Conservation (phyloP, 148 eudicot species). For the Rhododendron mucronatum region DNA sequence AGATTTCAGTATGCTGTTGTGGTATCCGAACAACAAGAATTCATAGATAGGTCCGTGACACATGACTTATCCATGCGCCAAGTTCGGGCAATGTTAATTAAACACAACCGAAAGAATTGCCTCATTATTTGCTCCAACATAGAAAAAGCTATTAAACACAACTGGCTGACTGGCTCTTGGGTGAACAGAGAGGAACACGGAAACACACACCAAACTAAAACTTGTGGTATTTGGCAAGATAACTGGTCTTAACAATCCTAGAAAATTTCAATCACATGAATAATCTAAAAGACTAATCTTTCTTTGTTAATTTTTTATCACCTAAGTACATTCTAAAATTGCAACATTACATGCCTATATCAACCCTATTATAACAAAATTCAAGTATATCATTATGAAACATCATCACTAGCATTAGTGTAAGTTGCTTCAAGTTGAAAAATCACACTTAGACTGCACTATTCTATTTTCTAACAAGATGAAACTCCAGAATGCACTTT, state of each 20-base stretch:
- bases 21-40: background rate
- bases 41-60: background rate
- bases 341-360: background rate
- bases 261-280: too few relatives aligned
- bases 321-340: too few relatives aligned
- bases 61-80: too few relatives aligned
- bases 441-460: background rate
- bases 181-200: background rate
- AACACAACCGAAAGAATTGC: too few relatives aligned
- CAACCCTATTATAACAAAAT: background rate
- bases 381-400: background rate
- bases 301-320: too few relatives aligned
- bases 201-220: background rate
- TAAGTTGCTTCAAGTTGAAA: background rate
- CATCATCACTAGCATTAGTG: too few relatives aligned
- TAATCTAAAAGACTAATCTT: too few relatives aligned
- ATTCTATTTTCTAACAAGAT: too few relatives aligned
- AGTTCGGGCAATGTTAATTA: too few relatives aligned
- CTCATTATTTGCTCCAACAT: too few relatives aligned
- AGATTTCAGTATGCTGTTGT: background rate
- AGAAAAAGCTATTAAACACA: background rate
- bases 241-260: background rate
- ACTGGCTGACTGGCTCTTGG: background rate
- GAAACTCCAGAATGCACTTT: background rate
- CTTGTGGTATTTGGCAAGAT: background rate